A percentile compares a stretch with the other conserved stretches of the same genome.
phyloP scores from a whole-genome alignment of 768 basidiomycete genomes.

The Macrolepiota dolichaula region DNA sequence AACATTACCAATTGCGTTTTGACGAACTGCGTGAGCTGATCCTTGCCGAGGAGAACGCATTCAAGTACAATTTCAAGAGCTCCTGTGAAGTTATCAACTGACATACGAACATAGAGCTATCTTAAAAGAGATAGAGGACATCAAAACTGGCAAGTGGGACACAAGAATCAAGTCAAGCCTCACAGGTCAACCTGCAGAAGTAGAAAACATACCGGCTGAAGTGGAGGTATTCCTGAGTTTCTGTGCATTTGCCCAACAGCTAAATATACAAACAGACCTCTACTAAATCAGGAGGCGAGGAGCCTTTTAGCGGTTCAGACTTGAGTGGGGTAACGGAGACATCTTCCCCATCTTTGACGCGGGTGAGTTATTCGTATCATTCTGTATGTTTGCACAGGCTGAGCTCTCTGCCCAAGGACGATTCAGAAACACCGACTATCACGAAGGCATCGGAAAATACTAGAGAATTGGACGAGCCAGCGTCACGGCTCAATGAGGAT shows the following conservation, averaged over 20 bases:
- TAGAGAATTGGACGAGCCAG: not conserved
- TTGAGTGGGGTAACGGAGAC: constrained; percentile 32
- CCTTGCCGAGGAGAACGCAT: constrained; percentile 66
- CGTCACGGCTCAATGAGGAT: not conserved
- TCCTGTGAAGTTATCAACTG: not conserved
- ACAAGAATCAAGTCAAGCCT: constrained; percentile 37
- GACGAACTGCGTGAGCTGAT: constrained; percentile 73
- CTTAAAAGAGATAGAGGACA: constrained; percentile 72
- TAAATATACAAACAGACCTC: not conserved
- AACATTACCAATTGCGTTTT: constrained; percentile 66
- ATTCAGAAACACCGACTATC: constrained; percentile 1
- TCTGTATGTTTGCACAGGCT: not conserved
- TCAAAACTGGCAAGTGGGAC: constrained; percentile 68
- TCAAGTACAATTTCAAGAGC: constrained; percentile 52
- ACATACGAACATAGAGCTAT: constrained; percentile 42
- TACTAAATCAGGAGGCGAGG: constrained; percentile 17
- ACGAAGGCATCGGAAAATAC: not conserved
- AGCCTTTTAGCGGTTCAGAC: constrained; percentile 29
- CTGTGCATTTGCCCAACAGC: not conserved
- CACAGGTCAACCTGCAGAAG: constrained; percentile 18
- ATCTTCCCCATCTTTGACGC: constrained; percentile 21
- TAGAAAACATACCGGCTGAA: not conserved
- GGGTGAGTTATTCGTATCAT: constrained; percentile 15
- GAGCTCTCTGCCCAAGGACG: not conserved
- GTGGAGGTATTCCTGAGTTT: not conserved